Evolutionary conservation across 768 basidiomycete genomes (phyloP), one percentile per base, ranked within the genome.

Genomic region (Nidularia pulvinata): DNA sequence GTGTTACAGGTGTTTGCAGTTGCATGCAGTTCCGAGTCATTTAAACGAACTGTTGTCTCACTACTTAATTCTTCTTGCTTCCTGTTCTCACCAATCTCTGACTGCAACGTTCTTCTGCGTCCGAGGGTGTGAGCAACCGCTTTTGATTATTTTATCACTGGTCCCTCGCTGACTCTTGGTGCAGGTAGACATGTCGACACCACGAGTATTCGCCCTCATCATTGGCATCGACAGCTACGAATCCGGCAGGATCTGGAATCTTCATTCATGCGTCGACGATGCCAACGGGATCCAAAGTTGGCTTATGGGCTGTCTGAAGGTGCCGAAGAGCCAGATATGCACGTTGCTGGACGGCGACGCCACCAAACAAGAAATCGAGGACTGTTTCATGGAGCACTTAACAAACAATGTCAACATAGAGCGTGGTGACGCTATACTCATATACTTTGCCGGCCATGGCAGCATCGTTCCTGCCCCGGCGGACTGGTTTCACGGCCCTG

Each of bases 361-460:
- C 1, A 83, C 86, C 5, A 84, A 85, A 61, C 69, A 73, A 46
- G 74, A 73, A 57, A 86, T 89, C 34, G 85, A 88, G 62, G 77
- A 82, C 59, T 66, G 65, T 0, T 85, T 89, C 59, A 79, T 80
- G 74, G 69, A 70, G 4, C 88, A 89, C 58, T 74, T 89, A 36
- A 72, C 83, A 57, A 82, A 84, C 64, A 89, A 89, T 60, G 69
- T 78, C 6, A 68, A 67, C 32, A 85, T 89, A 49, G 76, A 80
- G 47, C 69, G 65, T 25, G 87, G 83, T 22, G 87, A 89, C 54
- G 82, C 88, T 33, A 76, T 89, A 39, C 58, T 89, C 57, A 65
- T 89, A 48, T 89, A 86, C 60, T 89, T 88, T 61, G 85, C 88
- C 36, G 88, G 88, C n/a, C 86, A 89, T 62, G 88, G 88, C 25